Conservation (phyloP, 345 rosid species). For the Citrus mangshanensis region DNA sequence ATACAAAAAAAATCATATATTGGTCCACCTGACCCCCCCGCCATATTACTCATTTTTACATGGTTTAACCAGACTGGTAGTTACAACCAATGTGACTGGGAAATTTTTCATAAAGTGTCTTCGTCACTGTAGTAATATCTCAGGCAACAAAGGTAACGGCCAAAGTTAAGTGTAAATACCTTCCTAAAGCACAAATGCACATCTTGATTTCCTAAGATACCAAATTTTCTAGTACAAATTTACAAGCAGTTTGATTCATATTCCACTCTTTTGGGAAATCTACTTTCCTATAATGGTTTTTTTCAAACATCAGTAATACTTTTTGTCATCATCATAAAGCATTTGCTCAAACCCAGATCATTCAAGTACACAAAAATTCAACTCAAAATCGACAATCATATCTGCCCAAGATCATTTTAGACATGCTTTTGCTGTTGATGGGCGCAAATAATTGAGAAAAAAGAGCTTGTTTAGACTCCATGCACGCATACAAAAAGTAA, state of each 20-base stretch:
- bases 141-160: too few species aligned
- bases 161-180: too few species aligned
- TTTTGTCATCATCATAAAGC: background rate
- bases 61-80: too few species aligned
- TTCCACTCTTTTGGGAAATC: background rate
- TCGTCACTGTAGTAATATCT: too few species aligned
- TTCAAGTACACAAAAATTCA: slow-evolving; percentile 1
- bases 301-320: background rate
- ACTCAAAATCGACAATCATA: slow-evolving; percentile 7
- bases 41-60: too few species aligned
- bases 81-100: too few species aligned
- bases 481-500: background rate
- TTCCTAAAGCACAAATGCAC: background rate
- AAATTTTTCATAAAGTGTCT: too few species aligned
- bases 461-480: slow-evolving; percentile 3
- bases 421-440: background rate
- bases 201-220: background rate
- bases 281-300: background rate
- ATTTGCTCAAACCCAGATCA: slow-evolving; percentile 3
- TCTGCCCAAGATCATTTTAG: slow-evolving; percentile 8
- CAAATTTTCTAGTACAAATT: background rate
- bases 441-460: slow-evolving; percentile 18
- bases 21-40: too few species aligned
- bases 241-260: background rate
- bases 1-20: too few species aligned